Evolutionary conservation across 768 basidiomycete genomes (phyloP).

Genomic region (Imleria badia): DNA sequence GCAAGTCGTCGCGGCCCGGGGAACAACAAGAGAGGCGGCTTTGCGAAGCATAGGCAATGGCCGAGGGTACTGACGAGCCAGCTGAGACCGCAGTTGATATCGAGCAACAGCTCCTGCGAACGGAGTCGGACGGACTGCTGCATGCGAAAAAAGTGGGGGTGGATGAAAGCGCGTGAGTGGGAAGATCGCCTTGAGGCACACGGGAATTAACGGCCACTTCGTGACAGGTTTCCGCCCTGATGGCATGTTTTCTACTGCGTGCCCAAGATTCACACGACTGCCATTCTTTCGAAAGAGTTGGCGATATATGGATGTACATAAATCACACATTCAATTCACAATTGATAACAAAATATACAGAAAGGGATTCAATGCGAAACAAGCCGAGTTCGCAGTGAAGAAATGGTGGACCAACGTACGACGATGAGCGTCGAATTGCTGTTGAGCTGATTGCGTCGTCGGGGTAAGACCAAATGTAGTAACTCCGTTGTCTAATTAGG

Average conservation of each 20-base stretch:
- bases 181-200: too few relatives aligned
- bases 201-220: too few relatives aligned
- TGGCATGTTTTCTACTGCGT: neutral
- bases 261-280: neutral
- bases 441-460: neutral
- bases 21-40: neutral
- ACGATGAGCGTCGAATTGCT: neutral
- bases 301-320: neutral
- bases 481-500: neutral
- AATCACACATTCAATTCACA: neutral
- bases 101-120: too few relatives aligned
- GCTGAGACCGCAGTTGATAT: too few relatives aligned
- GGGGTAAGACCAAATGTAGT: neutral
- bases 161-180: too few relatives aligned
- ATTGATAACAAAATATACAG: neutral
- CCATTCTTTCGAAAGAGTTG: neutral
- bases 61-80: too few relatives aligned
- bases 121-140: too few relatives aligned
- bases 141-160: too few relatives aligned
- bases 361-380: neutral
- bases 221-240: neutral
- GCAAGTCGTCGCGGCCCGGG: neutral
- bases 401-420: neutral
- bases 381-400: neutral
- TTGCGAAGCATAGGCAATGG: neutral